Evolutionary conservation across 139 green algal species (phyloP), one percentile per base, ranked within the genome.

Genomic region (Raphidocelis subcapitata): DNA sequence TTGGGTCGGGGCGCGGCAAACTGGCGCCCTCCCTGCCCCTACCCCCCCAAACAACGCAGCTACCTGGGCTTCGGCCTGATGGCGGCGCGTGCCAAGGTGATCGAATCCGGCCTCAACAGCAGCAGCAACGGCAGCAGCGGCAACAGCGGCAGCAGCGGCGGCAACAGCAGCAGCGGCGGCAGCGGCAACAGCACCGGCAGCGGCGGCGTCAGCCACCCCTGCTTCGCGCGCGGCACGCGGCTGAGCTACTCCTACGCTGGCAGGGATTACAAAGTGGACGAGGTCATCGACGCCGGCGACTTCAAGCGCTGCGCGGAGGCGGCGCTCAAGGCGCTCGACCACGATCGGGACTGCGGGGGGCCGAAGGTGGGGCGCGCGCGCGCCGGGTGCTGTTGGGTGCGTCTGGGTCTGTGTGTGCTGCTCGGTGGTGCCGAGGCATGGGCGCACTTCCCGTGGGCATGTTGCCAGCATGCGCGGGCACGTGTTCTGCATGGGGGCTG

Each of bases 21-120:
- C 41, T 12, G 41, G 8, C 8, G 41, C 41, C 12, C 8, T 12
- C 41, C 41, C 12, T 12, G 8, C 8, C 8, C 41, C 8, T 12
- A 8, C 41, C 41, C 8, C 41, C 41, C 8, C 41, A 8, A 20
- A 20, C 41, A 8, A 8, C 8, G 57, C 78, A 94, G 87, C 73
- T 98, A 99, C 77, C 82, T 99, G 44, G 94, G 94, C 14, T 99
- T 93, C 80, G 96, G 96, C 18, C 82, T 99, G 33, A 99, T 99
- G 95, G 96, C 96, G 5, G 95, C 81, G 1, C 82, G 96, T 0
- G 93, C 92, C 16, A 92, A 88, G n/a, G 82, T 98, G 24, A 86
- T 99, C 18, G 79, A 85, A 23, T 69, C 75, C 28, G 67, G 44
- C 5, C 63, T n/a, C n/a, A n/a, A n/a, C n/a, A n/a, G n/a, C n/a